phyloP scores from a whole-genome alignment of 257 asterid species.

The Penstemon newberryi region DNA sequence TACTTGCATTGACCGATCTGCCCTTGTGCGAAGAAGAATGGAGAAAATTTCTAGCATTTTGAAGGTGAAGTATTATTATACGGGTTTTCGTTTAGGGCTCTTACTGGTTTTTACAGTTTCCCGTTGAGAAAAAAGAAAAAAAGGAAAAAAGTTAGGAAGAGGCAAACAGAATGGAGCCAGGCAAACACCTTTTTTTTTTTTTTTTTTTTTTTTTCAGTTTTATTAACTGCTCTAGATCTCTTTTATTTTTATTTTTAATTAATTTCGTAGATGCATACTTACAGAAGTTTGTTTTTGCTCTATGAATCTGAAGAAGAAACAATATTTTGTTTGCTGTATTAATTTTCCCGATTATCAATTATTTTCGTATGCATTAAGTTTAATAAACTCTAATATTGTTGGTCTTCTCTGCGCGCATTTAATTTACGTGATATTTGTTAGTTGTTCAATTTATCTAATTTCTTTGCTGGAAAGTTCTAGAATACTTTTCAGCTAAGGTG shows the following conservation, averaged over 20 bases:
- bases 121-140: background rate
- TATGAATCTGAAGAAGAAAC: background rate
- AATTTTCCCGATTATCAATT: background rate
- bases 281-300: slow-evolving; percentile 15
- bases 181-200: slow-evolving; percentile 41
- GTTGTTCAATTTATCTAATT: no score
- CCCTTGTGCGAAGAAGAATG: slow-evolving; percentile 20
- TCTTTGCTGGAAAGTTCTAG: no score
- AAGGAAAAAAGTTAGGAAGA: slow-evolving; percentile 27
- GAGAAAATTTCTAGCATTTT: slow-evolving; percentile 20
- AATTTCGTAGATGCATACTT: slow-evolving; percentile 26
- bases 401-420: background rate
- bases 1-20: slow-evolving; percentile 43
- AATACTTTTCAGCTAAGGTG: no score
- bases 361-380: background rate
- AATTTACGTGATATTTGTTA: no score
- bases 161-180: slow-evolving; percentile 97
- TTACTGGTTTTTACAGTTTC: slow-evolving; percentile 27
- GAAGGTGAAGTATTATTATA: slow-evolving; percentile 22
- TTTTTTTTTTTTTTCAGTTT: slow-evolving; percentile 5
- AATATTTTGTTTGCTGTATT: slow-evolving; percentile 7
- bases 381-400: background rate
- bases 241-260: background rate
- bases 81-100: slow-evolving; percentile 41
- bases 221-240: background rate